These are phyloP conservation scores for Thyridium curvatum DNA, from an alignment of 2,329 filamentous ascomycete species.

Conservation along the genomic window DNA sequence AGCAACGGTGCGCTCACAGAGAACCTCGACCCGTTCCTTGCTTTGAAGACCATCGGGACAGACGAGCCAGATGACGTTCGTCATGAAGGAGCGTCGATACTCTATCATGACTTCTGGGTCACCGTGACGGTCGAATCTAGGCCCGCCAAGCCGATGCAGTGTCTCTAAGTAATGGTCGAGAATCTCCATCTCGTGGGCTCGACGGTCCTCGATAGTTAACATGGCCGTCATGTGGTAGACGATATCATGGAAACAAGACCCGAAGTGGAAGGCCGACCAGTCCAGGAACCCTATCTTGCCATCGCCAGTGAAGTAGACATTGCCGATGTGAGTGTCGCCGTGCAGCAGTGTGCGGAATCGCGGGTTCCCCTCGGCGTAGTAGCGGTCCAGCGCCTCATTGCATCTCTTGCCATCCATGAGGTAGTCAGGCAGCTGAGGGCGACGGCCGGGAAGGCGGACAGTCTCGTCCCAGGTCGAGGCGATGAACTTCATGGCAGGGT, in stretches of 20 bases:
- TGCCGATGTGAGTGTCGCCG: conserved; percentile 35
- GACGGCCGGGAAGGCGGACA: conserved; percentile 18
- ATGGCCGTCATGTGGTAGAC: conserved; percentile 31
- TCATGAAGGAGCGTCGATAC: conserved; percentile 23
- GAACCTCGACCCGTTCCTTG: conserved; percentile 25
- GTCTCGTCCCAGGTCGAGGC: conserved; percentile 18
- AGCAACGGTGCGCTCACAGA: conserved; percentile 27
- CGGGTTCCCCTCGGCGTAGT: conserved; percentile 29
- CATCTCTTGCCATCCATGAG: conserved; percentile 26
- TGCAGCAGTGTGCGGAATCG: conserved; percentile 27
- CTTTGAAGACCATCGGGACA: conserved; percentile 22
- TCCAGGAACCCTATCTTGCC: conserved; percentile 31
- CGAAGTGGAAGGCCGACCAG: conserved; percentile 33
- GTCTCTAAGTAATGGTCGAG: conserved; percentile 26
- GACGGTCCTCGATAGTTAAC: conserved; percentile 29
- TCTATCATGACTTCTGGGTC: too few species aligned
- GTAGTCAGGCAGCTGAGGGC: conserved; percentile 26
- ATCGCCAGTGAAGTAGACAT: conserved; percentile 31
- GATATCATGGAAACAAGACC: conserved; percentile 34
- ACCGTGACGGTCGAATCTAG: too few species aligned
- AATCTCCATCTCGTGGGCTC: conserved; percentile 30
- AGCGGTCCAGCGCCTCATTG: conserved; percentile 26
- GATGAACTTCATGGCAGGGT: conserved; percentile 27
- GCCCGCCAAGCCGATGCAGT: conserved; percentile 23
- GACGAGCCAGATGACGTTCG: conserved; percentile 22